Base-by-base conservation (phyloP, 257 asterid genomes). In the Knoxia roxburghii region DNA sequence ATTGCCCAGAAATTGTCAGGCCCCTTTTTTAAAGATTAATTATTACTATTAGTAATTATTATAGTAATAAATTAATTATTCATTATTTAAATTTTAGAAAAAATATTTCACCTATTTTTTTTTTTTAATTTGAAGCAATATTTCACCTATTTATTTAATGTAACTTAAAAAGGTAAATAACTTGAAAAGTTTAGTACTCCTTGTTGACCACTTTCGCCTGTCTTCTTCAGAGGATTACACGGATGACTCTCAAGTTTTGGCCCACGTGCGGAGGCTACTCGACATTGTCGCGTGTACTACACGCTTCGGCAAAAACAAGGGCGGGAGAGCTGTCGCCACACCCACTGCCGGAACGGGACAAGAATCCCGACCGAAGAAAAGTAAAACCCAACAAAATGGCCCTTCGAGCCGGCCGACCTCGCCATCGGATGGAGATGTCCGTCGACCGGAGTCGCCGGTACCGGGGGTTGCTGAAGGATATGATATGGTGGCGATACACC, bases 401-500 rank as follows among this genome's bases (percentile, higher is more conserved):
- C 43, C 83, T 15, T 82, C 76, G 18, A 65, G 70, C 73, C 74
- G 76, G 29, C 81, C 81, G 6, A 52, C 80, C 50, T 75, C 83
- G 6, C 79, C 81, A 33, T 67, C 82, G 6, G 81, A 87, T 79
- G 97, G 87, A 75, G 86, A 82, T 24, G 57, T 67, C 7, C 78
- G 72, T 75, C 52, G 81, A 35, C 82, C 87, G 78, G 89, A 76
- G 29, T 51, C 74, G 23, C 77, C 86, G 64, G 69, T 83, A 60
- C 76, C 87, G 82, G 78, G 82, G 68, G 71, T 79, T 24, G 79
- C 86, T 18, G 89, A 80, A 71, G 82, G 83, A 66, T 80, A 85
- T 73, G 96, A 91, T 60, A 94, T 94, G 99, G 86, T 81, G 89
- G 99, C 96, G 78, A 94, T 94, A 52, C 98, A 94, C 63, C 94